Evolutionary conservation across 495 filamentous ascomycete species (phyloP).

Genomic region (Trichoderma orchidacearum): DNA sequence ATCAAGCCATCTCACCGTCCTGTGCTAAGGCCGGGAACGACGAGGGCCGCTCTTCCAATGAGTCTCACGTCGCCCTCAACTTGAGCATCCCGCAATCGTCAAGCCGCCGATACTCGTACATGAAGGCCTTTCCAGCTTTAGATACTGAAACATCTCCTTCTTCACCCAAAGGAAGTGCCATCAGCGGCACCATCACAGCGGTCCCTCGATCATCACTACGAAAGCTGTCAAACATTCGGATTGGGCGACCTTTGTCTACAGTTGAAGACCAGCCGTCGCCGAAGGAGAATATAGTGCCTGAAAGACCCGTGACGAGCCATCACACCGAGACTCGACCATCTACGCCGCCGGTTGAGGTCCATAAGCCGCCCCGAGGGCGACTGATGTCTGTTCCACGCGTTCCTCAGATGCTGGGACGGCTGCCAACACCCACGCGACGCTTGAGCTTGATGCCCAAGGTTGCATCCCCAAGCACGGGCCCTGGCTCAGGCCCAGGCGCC

Average conservation of each 20-base stretch:
- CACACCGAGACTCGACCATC: neutral
- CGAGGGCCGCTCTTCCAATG: neutral
- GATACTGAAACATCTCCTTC: neutral
- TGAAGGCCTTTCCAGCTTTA: slow-evolving; percentile 9
- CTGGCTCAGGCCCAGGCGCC: neutral
- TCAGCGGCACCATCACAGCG: neutral
- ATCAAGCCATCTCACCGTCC: neutral
- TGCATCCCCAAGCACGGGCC: slow-evolving; percentile 1
- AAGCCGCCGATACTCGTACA: slow-evolving; percentile 25
- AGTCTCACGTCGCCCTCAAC: slow-evolving; percentile 10
- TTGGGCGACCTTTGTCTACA: slow-evolving; percentile 30
- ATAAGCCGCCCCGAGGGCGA: neutral
- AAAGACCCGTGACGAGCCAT: slow-evolving; percentile 1
- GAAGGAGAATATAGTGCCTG: neutral
- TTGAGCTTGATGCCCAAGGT: neutral
- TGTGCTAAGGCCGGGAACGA: slow-evolving; percentile 9
- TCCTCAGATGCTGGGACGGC: neutral
- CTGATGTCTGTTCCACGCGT: neutral
- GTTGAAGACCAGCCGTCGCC: slow-evolving; percentile 36
- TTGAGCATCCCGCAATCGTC: slow-evolving; percentile 33
- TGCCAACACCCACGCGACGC: neutral
- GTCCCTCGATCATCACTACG: slow-evolving; percentile 15
- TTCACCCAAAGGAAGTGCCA: too few relatives aligned
- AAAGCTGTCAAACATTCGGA: slow-evolving; percentile 21
- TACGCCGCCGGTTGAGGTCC: neutral